Base-by-base conservation (phyloP, 441 rosid genomes). In the Syzygium syzygioides region DNA sequence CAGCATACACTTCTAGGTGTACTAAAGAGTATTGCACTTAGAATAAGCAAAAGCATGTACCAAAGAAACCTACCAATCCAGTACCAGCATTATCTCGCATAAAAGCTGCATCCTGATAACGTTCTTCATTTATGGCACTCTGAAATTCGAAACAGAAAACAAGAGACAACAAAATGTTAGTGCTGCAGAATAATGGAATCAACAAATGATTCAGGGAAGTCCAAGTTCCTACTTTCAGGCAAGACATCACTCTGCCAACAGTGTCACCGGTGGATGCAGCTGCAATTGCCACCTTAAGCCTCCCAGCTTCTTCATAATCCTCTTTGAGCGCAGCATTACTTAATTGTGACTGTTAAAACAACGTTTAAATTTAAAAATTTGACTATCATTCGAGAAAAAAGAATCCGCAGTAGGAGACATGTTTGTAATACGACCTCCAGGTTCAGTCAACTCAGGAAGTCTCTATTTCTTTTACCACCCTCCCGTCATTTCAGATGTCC, bases 241-340 rank as follows among this genome's bases (percentile, higher is more conserved):
- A 91, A 15, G 94, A 93, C 94, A 97, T 95, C 89, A 94, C 96
- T 91, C 91, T 91, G 88, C 98, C 98, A 93, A 98, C 98, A 90
- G 94, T 91, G 85, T 97, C 99, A 87, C 94, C 94, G 9, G 94
- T 92, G 79, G 98, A 94, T 4, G 96, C 95, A 87, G 98, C 98
- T 84, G 99, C 98, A 92, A 97, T 95, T 79, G 99, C 98, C 89
- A 96, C 99, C 93, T 98, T 95, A 8, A 98, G 91, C 92, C 94
- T 94, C 64, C 96, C 96, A 87, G 99, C 99, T 93, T 95, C 98
- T 64, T 90, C 94, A 87, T 94, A 97, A 90, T 98, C 99, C 92
- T 97, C 98, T 86, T 90, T 93, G 84, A 53, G 88, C 1, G 96
- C 93, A 37, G 98, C 96, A 80, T 90, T 91, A 89, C 88, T 91